Base-by-base conservation (phyloP, 208 protist genomes). In the Willaertia magna region DNA sequence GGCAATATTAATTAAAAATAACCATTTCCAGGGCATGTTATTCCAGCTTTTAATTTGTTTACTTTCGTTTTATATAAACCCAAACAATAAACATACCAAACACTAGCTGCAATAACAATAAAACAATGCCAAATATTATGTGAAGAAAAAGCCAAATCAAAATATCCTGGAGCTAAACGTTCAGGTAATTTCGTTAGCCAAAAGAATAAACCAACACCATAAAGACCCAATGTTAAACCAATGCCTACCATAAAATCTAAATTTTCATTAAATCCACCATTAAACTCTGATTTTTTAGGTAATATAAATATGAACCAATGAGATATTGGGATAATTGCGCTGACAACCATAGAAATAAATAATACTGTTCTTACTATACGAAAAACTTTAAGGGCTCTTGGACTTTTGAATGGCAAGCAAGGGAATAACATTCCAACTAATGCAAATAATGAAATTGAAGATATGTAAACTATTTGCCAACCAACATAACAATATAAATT, bases 91-190 rank as follows among this genome's bases (percentile, higher is more conserved):
- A 7, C 26, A 34, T 67, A 81, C 76, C 76, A 81, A 30, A 51
- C 3, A 0, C 2, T 92, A 51, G 14, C 91, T 0, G 93, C 93
- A 22, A 87, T 88, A n/a, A 95, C 86, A 47, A 95, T 93, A 79
- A 93, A 94, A n/a, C 91, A 49, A 85, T 95, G 93, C 91, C 91
- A 95, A 42, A 95, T 92, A 74, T 95, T 92, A 74, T 95, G 93
- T 78, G 89, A 92, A 2, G 88, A 90, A 46, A 91, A 90, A 85
- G 90, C 94, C 0, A 93, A 26, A 83, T 95, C 93, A 85, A 94
- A 95, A 11, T 85, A 85, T 48, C 93, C 93, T 26, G 93, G 93
- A 12, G 85, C 90, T 14, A 94, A 91, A 2, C 91, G 86, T 59
- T 95, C 92, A 11, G 93, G 93, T 20, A 94, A 87, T 84, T 92